A percentile compares a stretch with the other conserved stretches of the same genome.
phyloP scores from a whole-genome alignment of 2,329 filamentous ascomycete genomes.

The Thermothelomyces thermophilus region DNA sequence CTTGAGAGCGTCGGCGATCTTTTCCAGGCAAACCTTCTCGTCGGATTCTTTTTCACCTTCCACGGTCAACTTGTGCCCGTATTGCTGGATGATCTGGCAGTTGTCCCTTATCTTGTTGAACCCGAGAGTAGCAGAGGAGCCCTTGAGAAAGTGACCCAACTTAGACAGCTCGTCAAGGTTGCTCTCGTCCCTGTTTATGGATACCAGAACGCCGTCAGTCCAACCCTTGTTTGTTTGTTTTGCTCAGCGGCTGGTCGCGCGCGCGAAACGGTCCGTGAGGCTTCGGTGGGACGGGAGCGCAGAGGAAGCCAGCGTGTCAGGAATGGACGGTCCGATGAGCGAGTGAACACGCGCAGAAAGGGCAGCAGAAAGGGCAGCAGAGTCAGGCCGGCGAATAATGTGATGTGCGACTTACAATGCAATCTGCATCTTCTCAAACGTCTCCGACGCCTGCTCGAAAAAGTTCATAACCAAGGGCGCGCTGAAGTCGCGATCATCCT shows the following conservation, averaged over 20 bases:
- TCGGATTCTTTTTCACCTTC: constrained; percentile 64
- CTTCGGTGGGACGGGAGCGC: no score
- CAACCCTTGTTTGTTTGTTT: not conserved
- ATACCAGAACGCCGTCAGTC: constrained; percentile 11
- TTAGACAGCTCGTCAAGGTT: constrained; percentile 70
- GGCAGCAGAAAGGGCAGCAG: no score
- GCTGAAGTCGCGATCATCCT: constrained; percentile 80
- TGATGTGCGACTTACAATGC: constrained; percentile 86
- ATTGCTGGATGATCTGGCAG: constrained; percentile 96
- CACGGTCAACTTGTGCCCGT: constrained; percentile 73
- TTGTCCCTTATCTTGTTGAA: constrained; percentile 84
- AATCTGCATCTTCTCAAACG: constrained; percentile 76
- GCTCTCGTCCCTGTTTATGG: constrained; percentile 50
- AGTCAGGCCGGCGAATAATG: constrained; percentile 16
- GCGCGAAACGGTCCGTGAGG: no score
- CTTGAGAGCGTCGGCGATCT: constrained; percentile 62
- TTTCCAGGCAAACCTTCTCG: constrained; percentile 59
- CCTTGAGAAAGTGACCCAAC: constrained; percentile 94
- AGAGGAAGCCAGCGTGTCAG: no score
- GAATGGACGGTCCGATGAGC: not conserved
- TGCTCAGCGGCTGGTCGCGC: not conserved
- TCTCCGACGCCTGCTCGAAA: constrained; percentile 83
- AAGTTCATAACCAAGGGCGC: constrained; percentile 83
- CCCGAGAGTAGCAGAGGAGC: constrained; percentile 89
- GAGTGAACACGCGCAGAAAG: no score